Evolutionary conservation across 306 rosid species (phyloP), one percentile per base, ranked within the genome.

Genomic region (Sechiopsis laciniata): DNA sequence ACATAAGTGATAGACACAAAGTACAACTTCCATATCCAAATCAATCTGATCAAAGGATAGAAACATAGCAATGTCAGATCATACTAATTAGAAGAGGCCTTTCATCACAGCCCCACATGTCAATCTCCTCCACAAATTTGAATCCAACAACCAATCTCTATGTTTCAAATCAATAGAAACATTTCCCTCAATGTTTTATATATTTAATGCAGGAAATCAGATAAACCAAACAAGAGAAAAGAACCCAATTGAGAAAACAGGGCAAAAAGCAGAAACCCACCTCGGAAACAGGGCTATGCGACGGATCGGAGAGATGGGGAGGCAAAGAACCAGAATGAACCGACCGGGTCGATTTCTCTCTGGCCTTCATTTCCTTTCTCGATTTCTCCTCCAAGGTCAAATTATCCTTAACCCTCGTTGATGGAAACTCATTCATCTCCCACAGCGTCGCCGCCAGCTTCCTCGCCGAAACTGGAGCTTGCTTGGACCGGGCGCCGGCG

Each of bases 351-450:
- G 85, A 64, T 70, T 79, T 89, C 51, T 94, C 99, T 72, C 89
- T 89, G 2, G 84, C 82, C 80, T 79, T 87, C 24, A 71, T 29
- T 72, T 90, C 96, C 86, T 84, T 88, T 80, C 85, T 86, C 79
- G 83, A 53, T 76, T 87, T 81, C 71, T 82, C 84, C 9, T 69
- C 75, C 60, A 60, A 74, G 10, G 21, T n/a, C 71, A 60, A 20
- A 72, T 78, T 79, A 73, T 85, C 89, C 80, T 76, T 88, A 54
- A 84, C 77, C 62, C 84, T 82, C 16, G 98, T 93, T 15, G 96
- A 91, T 64, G 97, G 99, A 40, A 95, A 87, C 84, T 95, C 97
- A 77, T 95, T 95, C 95, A 95, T 95, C 85, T 91, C 99, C 99
- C 99, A 95, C 55, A 95, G 83, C 57, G 97, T 91, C 20, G 99